A percentile compares a stretch with the other conserved stretches of the same genome.
phyloP scores from a whole-genome alignment of 2,329 filamentous ascomycete genomes.

The Achaetomium macrosporum region DNA sequence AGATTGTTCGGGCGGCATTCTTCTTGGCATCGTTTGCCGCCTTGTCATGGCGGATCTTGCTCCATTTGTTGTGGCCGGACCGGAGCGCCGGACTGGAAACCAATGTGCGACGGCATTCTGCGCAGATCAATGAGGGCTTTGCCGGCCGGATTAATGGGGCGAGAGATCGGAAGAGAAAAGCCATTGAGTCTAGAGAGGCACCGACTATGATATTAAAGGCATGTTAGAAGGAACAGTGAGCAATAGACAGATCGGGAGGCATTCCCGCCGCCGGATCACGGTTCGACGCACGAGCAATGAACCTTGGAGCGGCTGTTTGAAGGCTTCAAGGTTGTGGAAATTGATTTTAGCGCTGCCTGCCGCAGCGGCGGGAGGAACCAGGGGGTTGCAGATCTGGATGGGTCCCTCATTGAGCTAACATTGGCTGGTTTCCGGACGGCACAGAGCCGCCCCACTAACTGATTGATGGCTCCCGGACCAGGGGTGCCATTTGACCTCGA shows the following conservation, averaged over 20 bases:
- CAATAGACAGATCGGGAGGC: background rate
- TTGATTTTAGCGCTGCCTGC: constrained; percentile 15
- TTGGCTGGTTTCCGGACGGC: constrained; percentile 16
- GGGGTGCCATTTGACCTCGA: too few relatives aligned
- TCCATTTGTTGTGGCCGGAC: constrained; percentile 88
- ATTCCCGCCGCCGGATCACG: background rate
- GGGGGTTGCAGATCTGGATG: too few relatives aligned
- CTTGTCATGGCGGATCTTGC: constrained; percentile 94
- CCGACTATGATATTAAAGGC: background rate
- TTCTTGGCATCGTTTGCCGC: constrained; percentile 77
- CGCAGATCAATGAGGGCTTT: constrained; percentile 34
- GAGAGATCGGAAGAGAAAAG: constrained; percentile 16
- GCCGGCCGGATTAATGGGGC: constrained; percentile 12
- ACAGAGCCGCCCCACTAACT: background rate
- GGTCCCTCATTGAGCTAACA: too few relatives aligned
- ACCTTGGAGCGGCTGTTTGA: too few relatives aligned
- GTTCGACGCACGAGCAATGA: too few relatives aligned
- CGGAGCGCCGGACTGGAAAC: constrained; percentile 37
- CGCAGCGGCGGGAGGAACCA: constrained; percentile 8
- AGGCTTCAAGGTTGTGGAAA: background rate
- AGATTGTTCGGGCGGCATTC: constrained; percentile 60
- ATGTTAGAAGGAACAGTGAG: background rate
- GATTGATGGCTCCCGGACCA: too few relatives aligned
- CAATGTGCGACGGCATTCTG: constrained; percentile 44
- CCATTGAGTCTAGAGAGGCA: constrained; percentile 11